Conservation (phyloP, 2,329 filamentous ascomycete species). For the Aureobasidium subglaciale region DNA sequence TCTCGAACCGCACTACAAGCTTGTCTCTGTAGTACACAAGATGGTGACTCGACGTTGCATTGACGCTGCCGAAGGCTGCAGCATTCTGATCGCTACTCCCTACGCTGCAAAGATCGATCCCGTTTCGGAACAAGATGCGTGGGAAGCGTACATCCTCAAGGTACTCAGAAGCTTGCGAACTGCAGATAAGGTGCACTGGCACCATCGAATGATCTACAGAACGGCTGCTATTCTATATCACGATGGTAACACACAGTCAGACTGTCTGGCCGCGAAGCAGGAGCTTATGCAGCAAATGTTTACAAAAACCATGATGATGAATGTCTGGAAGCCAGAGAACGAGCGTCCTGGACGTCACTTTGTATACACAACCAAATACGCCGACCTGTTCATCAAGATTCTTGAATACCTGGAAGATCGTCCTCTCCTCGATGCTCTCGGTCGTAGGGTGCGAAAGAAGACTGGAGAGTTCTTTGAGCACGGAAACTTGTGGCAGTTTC, state of each 20-base stretch:
- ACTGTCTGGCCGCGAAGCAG: conserved; percentile 59
- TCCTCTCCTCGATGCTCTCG: conserved; percentile 65
- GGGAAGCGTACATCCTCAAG: conserved; percentile 56
- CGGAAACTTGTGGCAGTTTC: conserved; percentile 54
- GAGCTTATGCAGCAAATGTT: conserved; percentile 80
- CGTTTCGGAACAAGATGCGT: conserved; percentile 45
- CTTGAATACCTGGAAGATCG: conserved; percentile 70
- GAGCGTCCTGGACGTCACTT: conserved; percentile 81
- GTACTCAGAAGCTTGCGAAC: conserved; percentile 52
- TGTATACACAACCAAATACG: conserved; percentile 83
- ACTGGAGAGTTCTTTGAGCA: conserved; percentile 66
- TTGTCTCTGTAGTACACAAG: conserved; percentile 75
- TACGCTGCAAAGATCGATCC: conserved; percentile 48
- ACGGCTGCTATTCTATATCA: conserved; percentile 58
- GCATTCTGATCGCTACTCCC: conserved; percentile 41
- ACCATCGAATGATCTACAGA: conserved; percentile 81
- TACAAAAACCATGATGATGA: conserved; percentile 89
- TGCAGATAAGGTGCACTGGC: conserved; percentile 91
- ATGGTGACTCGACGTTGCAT: conserved; percentile 53
- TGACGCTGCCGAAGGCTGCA: conserved; percentile 35
- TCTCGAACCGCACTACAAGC: conserved; percentile 88
- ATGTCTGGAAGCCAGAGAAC: conserved; percentile 90
- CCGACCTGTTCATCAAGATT: conserved; percentile 70
- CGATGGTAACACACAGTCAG: conserved; percentile 41
- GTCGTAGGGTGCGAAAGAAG: conserved; percentile 74